Evolutionary conservation across 1,139 yeast species (phyloP).

Genomic region (Torulaspora pretoriensis): DNA sequence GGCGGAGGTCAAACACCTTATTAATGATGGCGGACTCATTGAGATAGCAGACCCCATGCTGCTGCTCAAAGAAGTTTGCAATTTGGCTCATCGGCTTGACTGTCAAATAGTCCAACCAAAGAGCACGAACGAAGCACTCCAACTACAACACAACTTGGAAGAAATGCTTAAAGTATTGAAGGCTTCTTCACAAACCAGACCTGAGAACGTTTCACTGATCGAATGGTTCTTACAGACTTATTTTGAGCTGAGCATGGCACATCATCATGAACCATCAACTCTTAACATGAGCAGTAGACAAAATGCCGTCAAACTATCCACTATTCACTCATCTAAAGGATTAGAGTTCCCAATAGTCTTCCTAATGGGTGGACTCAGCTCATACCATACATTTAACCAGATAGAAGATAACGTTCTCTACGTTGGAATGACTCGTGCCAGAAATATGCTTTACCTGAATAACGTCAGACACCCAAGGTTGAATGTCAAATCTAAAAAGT

Average conservation of each 20-base stretch:
- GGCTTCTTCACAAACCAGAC: constrained; percentile 25
- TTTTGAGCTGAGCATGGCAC: constrained; percentile 41
- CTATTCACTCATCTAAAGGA: constrained; percentile 71
- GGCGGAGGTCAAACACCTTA: constrained; percentile 11
- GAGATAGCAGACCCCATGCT: constrained; percentile 15
- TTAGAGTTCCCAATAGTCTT: constrained; percentile 68
- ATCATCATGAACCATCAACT: constrained; percentile 22
- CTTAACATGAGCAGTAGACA: constrained; percentile 25
- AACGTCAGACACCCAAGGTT: constrained; percentile 27
- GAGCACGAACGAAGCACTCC: constrained; percentile 9
- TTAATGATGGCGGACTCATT: constrained; percentile 10
- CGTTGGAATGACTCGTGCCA: constrained; percentile 66
- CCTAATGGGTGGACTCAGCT: constrained; percentile 41
- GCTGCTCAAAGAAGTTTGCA: constrained; percentile 16
- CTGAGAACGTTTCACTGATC: constrained; percentile 26
- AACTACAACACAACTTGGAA: constrained; percentile 26
- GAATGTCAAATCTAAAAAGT: neutral
- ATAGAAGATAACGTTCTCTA: constrained; percentile 43
- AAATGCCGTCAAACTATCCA: constrained; percentile 46
- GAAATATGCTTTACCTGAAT: constrained; percentile 46
- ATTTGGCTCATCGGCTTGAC: constrained; percentile 18
- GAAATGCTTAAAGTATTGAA: constrained; percentile 35
- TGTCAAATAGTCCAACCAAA: constrained; percentile 14
- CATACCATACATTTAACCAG: constrained; percentile 30
- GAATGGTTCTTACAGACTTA: constrained; percentile 46